These are phyloP conservation scores for Podospora fimiseda DNA, from an alignment of 495 filamentous ascomycete genomes.

Conservation along the genomic window DNA sequence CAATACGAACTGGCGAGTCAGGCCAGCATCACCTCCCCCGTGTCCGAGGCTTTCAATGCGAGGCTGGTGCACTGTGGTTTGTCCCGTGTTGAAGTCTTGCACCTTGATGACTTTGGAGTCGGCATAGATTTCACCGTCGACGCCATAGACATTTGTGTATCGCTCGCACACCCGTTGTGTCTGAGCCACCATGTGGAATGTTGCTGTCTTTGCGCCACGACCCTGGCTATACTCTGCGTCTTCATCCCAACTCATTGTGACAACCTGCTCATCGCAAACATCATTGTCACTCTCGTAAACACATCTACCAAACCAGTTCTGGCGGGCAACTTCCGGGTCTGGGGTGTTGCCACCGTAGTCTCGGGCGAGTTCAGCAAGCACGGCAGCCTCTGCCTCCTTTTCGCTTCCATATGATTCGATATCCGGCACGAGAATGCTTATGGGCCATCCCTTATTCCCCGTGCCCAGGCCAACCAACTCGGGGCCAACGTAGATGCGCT, in stretches of 20 bases:
- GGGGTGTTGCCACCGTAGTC: constrained; percentile 57
- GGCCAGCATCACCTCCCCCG: constrained; percentile 82
- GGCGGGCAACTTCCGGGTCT: constrained; percentile 47
- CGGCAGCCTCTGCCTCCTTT: constrained; percentile 30
- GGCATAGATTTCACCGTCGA: constrained; percentile 76
- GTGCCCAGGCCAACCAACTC: constrained; percentile 38
- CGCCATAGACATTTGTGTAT: constrained; percentile 76
- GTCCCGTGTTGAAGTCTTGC: constrained; percentile 55
- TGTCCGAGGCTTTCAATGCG: constrained; percentile 54
- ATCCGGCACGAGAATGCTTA: constrained; percentile 81
- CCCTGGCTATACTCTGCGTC: constrained; percentile 44
- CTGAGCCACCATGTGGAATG: constrained; percentile 89
- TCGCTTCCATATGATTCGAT: constrained; percentile 64
- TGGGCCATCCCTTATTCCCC: constrained; percentile 68
- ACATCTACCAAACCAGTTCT: constrained; percentile 87
- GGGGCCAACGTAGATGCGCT: constrained; percentile 64
- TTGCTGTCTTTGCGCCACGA: constrained; percentile 72
- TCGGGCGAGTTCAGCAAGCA: constrained; percentile 52
- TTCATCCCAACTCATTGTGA: constrained; percentile 79
- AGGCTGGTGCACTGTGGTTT: constrained; percentile 48
- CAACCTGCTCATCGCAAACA: constrained; percentile 85
- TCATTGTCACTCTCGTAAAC: constrained; percentile 90
- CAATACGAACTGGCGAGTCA: constrained; percentile 70
- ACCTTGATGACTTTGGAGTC: constrained; percentile 61
- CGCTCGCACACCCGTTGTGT: constrained; percentile 82